Evolutionary conservation across 441 rosid genomes (phyloP), one percentile per base, ranked within the genome.

Genomic region (Gossypium aridum): DNA sequence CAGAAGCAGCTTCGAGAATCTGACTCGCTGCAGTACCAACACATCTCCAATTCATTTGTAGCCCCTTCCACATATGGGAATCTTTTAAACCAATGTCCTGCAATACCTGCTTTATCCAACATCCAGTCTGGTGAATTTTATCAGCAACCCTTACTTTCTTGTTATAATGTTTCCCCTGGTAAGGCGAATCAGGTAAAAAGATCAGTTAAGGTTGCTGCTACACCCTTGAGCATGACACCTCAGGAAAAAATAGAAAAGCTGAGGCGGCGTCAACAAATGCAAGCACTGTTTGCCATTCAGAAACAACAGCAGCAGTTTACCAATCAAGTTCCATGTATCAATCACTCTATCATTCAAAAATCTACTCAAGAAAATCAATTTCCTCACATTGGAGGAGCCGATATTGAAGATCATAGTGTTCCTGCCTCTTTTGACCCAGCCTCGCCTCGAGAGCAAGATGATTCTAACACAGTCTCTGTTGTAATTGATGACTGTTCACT

Each of bases 271-370:
- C 98, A 96, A 87, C 97, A 94, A 84, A 89, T 94, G 94, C 98
- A 87, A 84, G 98, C 99, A 66, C 83, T 94, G 90, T 90, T 91
- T 83, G 98, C 99, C 73, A 96, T 96, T 81, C 92, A 89, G 87
- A 87, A 89, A 80, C 97, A 96, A 81, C 91, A 84, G 51, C 88
- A 86, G 87, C 95, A 91, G 83, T 87, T 92, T 80, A 77, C 75
- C 76, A 85, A 83, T 72, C 86, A 87, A 75, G 77, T 80, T 55
- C 78, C 90, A 65, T 78, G 79, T 73, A 45, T 71, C 28, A 86
- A 82, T 83, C 86, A 76, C 68, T 82, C 87, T 68, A 69, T 78
- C 57, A 56, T 82, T 75, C 88, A 80, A 70, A 83, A 79, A 56
- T 71, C 72, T 76, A 23, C 83, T 80, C 84, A 76, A 74, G 90